Evolutionary conservation across 495 filamentous ascomycete species (phyloP), one percentile per base, ranked within the genome.

Genomic region (Penicillium soppii): DNA sequence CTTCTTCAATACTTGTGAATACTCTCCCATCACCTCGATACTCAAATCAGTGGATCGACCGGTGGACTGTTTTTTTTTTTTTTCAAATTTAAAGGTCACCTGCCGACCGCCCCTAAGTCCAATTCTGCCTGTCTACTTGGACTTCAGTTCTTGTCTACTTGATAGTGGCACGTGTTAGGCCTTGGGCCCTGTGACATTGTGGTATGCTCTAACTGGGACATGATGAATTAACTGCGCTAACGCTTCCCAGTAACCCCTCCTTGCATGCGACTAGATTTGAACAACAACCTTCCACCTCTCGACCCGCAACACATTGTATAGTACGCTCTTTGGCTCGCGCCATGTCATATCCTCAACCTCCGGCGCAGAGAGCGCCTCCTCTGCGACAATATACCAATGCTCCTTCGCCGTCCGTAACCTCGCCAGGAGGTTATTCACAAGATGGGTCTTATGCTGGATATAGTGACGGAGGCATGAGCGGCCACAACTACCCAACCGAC

Each of bases 301-400:
- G 39, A 49, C 47, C 38, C 37, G 29, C 12, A 15, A 29, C 26
- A 29, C 23, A 4, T 41, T 41, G 36, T 40, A 32, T 41, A 41
- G 25, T 29, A 23, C 49, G 39, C 20, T 36, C 9, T n/a, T 22
- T 27, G 21, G 15, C 33, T 13, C 17, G 49, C 43, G 58, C 53
- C 52, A 74, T 74, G 71, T 69, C 69, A 33, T 74, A 69, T 44
- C 53, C 58, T 19, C 60, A 56, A 44, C 54, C 55, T 35, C 54
- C 56, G 25, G 56, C 60, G 29, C 69, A 70, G 61, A 59, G 78
- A 47, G 76, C 72, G 21, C 76, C 80, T 25, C 82, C 79, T 43
- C 62, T 67, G 57, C 66, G 79, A 55, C 79, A 80, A 56, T 80
- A 83, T 55, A 76, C 77, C 37, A 60, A 54, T 46, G 59, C 64